These are phyloP conservation scores for Pseudogymnoascus verrucosus DNA, from an alignment of 2,329 filamentous ascomycete genomes.

Conservation along the genomic window DNA sequence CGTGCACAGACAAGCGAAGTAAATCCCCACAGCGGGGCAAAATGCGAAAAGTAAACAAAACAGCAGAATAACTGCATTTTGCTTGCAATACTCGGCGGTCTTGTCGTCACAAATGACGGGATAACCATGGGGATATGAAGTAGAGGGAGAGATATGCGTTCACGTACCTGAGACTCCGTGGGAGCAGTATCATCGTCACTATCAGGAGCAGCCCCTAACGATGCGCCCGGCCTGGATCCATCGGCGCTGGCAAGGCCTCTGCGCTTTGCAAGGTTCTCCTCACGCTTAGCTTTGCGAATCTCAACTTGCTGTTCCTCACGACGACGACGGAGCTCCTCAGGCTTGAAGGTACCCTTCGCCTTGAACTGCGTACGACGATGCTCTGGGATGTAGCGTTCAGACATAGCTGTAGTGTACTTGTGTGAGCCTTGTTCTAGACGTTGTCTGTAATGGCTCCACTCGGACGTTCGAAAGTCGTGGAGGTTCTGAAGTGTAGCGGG, in stretches of 20 bases:
- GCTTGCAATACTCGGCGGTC: background rate
- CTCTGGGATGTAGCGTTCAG: constrained; percentile 98
- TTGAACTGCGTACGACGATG: constrained; percentile 99
- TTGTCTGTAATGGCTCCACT: constrained; percentile 9
- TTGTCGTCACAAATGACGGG: background rate
- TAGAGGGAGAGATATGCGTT: constrained; percentile 9
- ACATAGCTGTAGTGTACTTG: constrained; percentile 50
- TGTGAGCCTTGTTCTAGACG: constrained; percentile 6
- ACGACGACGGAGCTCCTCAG: constrained; percentile 94
- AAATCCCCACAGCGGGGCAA: constrained; percentile 10
- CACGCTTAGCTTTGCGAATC: constrained; percentile 96
- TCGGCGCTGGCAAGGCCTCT: constrained; percentile 83
- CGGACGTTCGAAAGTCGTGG: constrained; percentile 4
- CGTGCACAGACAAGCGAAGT: constrained; percentile 3
- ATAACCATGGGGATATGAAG: background rate
- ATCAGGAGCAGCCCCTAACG: constrained; percentile 80
- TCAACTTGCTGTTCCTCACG: constrained; percentile 99
- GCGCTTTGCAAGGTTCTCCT: constrained; percentile 97
- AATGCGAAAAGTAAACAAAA: constrained; percentile 10
- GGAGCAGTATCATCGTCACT: constrained; percentile 95
- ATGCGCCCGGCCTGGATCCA: constrained; percentile 63
- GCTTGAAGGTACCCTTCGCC: constrained; percentile 98
- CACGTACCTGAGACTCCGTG: constrained; percentile 88
- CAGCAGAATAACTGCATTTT: constrained; percentile 4
- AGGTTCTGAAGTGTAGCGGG: constrained; percentile 3